Percentiles rank a stretch among this genome's conserved stretches.
phyloP scores from a whole-genome alignment of 208 protist genomes.

The Histomonas meleagridis region DNA sequence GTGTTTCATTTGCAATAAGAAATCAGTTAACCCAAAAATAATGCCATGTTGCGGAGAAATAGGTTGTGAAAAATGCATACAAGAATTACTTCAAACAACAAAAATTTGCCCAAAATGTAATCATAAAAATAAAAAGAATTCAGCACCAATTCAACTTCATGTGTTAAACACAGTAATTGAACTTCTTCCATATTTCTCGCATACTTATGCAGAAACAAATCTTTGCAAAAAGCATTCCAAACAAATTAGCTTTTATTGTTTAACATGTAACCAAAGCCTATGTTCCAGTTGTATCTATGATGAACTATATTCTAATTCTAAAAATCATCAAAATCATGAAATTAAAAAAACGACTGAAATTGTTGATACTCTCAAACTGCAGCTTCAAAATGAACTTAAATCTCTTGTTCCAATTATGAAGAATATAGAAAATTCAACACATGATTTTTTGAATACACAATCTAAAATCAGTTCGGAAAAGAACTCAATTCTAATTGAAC shows the following conservation, averaged over 20 bases:
- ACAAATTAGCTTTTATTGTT: not conserved
- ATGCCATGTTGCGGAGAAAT: not conserved
- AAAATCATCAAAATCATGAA: slow-evolving; percentile 25
- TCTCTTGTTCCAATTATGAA: not conserved
- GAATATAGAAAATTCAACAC: not conserved
- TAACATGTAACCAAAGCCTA: not conserved
- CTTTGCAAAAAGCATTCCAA: not conserved
- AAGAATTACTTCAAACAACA: not conserved
- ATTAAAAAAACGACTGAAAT: not conserved
- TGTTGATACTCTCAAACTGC: not conserved
- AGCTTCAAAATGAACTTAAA: not conserved
- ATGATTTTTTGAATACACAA: not conserved
- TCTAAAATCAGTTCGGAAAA: not conserved
- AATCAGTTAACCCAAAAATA: not conserved
- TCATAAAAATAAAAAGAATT: not conserved
- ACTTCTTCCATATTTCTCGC: not conserved
- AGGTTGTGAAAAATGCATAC: not conserved
- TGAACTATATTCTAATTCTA: not conserved
- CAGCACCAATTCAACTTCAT: not conserved
- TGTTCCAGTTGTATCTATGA: not conserved
- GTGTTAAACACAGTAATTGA: not conserved
- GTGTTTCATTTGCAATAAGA: not conserved
- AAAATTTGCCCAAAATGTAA: not conserved
- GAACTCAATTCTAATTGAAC: not conserved
- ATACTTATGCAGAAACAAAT: not conserved